These are phyloP conservation scores for Leccinum ponderosum DNA, from an alignment of 1,284 basidiomycete genomes.

Conservation along the genomic window DNA sequence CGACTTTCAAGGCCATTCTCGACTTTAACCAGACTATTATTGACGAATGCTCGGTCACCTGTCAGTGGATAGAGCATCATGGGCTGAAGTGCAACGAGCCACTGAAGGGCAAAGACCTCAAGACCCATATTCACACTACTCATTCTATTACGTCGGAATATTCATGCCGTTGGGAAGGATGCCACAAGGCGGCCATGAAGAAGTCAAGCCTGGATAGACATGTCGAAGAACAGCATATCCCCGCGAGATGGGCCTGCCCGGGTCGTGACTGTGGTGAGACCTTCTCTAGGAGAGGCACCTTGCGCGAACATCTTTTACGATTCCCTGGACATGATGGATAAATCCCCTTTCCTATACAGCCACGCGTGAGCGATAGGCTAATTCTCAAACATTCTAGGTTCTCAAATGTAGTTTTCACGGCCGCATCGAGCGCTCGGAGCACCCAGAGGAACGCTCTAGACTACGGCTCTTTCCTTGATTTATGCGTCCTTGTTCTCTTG, in stretches of 20 bases:
- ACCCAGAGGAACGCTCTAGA: neutral
- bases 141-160: slow-evolving; percentile 17
- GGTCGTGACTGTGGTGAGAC: neutral
- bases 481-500: neutral
- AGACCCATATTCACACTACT: neutral
- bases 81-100: neutral
- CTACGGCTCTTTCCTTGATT: neutral
- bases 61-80: slow-evolving; percentile 9
- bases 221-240: slow-evolving; percentile 12
- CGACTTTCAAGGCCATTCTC: slow-evolving; percentile 1
- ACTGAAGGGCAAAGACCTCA: slow-evolving; percentile 6
- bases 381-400: slow-evolving; percentile 2
- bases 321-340: neutral
- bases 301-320: slow-evolving; percentile 1
- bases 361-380: neutral
- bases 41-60: slow-evolving; percentile 2
- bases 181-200: neutral
- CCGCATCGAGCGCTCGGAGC: too few species aligned
- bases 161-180: slow-evolving; percentile 14
- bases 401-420: neutral
- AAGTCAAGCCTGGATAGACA: slow-evolving; percentile 15
- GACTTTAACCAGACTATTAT: slow-evolving; percentile 2
- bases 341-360: slow-evolving; percentile 5
- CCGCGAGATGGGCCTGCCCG: slow-evolving; percentile 12
- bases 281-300: slow-evolving; percentile 9